Base-by-base conservation (phyloP, 83 land plant genomes). In the Diphasiastrum complanatum region DNA sequence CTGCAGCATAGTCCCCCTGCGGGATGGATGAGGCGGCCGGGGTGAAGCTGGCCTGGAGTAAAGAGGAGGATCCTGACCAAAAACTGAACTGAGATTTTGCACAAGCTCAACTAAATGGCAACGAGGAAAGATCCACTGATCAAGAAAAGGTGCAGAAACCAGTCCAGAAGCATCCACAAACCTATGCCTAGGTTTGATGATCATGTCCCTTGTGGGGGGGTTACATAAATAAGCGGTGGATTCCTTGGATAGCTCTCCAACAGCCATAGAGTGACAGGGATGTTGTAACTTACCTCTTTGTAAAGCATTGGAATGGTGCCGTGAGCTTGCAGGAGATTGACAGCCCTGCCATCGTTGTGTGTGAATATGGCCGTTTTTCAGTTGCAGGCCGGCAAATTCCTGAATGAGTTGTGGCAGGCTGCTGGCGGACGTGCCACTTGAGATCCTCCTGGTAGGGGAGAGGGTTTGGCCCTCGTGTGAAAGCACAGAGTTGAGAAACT, bases 211-310 rank as follows among this genome's bases (percentile, higher is more conserved):
- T 11, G 96, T 89, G 46, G 99, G n/a, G n/a, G 96, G 27, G 81
- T 78, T 28, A 95, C 83, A 60, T 59, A 84, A 31, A 84, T 93
- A 35, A 72, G 57, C 16, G 99, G 99, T 0, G 89, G 70, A 35
- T 66, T 69, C 46, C 84, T 73, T 6, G 99, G 99, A 64, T 89
- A 95, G 18, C 81, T 36, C 60, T 95, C 97, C 49, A 78, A 63
- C 54, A 95, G 99, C 99, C 99, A 95, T 69, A 95, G 71, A 23
- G 75, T 52, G 23, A 86, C 79, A 52, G 99, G 99, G 64, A 95
- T 79, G 70, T 89, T 85, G 79, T 95, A 95, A 60, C 72, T 73
- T 52, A 81, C 93, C 38, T 74, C 80, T 33, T 73, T 77, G 75
- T 67, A 93, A 32, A 50, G 31, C 84, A 83, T 83, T 47, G 96